Percentiles rank a stretch among this genome's conserved stretches.
Conservation (phyloP, 2,329 filamentous ascomycete genomes). For the Emergomyces orientalis region DNA sequence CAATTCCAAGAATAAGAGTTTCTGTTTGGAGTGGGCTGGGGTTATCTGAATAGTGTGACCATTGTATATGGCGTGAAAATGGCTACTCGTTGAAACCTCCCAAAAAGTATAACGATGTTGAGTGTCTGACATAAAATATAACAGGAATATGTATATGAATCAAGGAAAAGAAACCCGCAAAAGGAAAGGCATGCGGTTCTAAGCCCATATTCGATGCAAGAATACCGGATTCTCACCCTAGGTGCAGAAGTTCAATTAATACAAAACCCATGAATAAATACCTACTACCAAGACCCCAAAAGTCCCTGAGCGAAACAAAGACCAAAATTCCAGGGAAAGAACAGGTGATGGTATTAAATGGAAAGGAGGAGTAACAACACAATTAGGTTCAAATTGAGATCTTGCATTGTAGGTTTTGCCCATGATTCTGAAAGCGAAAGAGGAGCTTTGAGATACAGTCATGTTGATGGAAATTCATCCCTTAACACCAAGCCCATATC, state of each 20-base stretch:
- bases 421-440: not conserved
- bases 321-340: not conserved
- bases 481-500: constrained; percentile 29
- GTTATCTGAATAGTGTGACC: no score
- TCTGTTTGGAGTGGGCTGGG: not conserved
- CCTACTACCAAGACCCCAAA: not conserved
- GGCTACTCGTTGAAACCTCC: no score
- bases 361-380: no score
- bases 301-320: not conserved
- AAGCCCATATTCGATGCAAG: no score
- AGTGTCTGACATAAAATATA: no score
- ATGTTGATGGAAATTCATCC: constrained; percentile 24
- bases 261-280: not conserved
- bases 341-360: not conserved
- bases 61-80: no score
- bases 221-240: not conserved
- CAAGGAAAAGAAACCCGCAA: no score
- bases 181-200: no score
- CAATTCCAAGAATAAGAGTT: not conserved
- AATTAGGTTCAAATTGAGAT: no score
- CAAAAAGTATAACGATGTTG: no score
- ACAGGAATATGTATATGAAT: no score
- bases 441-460: not conserved
- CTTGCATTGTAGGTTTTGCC: no score
- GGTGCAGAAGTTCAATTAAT: not conserved